phyloP scores from a whole-genome alignment of 1,284 basidiomycete genomes.

The Stygiomarasmius scandens region DNA sequence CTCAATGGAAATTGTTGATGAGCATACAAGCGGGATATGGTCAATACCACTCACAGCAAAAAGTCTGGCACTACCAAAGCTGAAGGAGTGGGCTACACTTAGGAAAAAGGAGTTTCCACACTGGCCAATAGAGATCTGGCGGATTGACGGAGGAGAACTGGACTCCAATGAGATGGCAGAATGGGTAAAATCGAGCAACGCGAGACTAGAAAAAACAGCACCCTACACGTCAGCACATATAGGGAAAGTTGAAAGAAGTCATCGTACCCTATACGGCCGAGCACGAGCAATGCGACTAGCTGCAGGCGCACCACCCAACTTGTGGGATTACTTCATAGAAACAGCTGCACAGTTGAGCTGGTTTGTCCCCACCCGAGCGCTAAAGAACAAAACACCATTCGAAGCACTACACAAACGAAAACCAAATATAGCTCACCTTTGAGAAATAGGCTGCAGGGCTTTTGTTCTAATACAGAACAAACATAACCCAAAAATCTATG shows the following conservation, averaged over 20 bases:
- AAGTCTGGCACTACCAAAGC: constrained; percentile 18
- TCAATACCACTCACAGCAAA: constrained; percentile 31
- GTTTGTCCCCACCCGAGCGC: constrained; percentile 21
- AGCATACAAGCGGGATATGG: constrained; percentile 32
- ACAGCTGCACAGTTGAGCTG: constrained; percentile 25
- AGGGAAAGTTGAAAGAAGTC: constrained; percentile 22
- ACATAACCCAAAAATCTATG: constrained; percentile 30
- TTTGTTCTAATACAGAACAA: constrained; percentile 32
- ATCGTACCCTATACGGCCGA: constrained; percentile 27
- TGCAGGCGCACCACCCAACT: constrained; percentile 20
- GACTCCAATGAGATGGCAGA: constrained; percentile 23
- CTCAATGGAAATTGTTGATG: constrained; percentile 38
- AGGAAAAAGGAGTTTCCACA: constrained; percentile 23
- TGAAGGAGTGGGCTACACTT: constrained; percentile 26
- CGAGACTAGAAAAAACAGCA: constrained; percentile 22
- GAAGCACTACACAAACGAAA: constrained; percentile 26
- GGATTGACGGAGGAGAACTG: constrained; percentile 36
- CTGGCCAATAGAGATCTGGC: constrained; percentile 18
- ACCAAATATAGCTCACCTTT: constrained; percentile 31
- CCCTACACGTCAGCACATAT: constrained; percentile 23
- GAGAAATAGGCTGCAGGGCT: constrained; percentile 32
- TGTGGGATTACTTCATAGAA: constrained; percentile 31
- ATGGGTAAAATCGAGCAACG: constrained; percentile 23
- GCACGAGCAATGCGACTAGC: constrained; percentile 26
- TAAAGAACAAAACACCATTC: constrained; percentile 27